A percentile compares a stretch with the other conserved stretches of the same genome.
phyloP scores from a whole-genome alignment of 2,329 filamentous ascomycete genomes.

The Rutstroemia sp. region DNA sequence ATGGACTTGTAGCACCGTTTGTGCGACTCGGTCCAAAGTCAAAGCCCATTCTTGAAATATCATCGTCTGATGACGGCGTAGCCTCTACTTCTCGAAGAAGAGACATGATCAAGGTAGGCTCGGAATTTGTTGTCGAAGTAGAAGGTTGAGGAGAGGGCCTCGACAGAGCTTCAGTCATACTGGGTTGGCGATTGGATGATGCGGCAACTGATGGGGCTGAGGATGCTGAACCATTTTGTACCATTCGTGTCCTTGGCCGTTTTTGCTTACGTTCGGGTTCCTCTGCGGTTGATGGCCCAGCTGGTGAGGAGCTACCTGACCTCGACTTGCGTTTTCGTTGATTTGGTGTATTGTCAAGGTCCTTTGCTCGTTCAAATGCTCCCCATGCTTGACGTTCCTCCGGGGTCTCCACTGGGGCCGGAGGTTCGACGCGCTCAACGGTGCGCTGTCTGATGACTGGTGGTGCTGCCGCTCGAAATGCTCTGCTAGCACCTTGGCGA shows the following conservation, averaged over 20 bases:
- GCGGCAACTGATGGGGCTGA: constrained; percentile 15
- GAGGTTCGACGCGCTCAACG: constrained; percentile 27
- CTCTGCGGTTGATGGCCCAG: constrained; percentile 49
- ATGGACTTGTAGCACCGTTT: constrained; percentile 26
- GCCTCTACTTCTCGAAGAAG: constrained; percentile 82
- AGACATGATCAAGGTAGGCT: constrained; percentile 77
- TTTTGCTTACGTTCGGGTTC: constrained; percentile 80
- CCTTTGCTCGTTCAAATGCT: constrained; percentile 77
- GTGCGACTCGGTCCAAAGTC: constrained; percentile 17
- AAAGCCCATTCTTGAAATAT: constrained; percentile 30
- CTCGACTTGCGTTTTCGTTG: constrained; percentile 64
- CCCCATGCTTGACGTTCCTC: constrained; percentile 87
- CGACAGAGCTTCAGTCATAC: neutral
- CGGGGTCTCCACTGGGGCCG: constrained; percentile 51
- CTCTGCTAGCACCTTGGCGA: constrained; percentile 65
- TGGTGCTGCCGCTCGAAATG: constrained; percentile 63
- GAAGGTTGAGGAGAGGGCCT: neutral
- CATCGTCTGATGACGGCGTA: constrained; percentile 50
- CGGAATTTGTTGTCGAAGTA: constrained; percentile 32
- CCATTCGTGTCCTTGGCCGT: constrained; percentile 71
- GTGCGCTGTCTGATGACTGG: constrained; percentile 42
- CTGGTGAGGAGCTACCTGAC: constrained; percentile 65
- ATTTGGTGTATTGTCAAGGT: constrained; percentile 45
- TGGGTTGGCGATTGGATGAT: neutral
- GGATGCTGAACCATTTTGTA: constrained; percentile 43